Evolutionary conservation across 805 yeast species (phyloP).

Genomic region (Pichia ethanolica): DNA sequence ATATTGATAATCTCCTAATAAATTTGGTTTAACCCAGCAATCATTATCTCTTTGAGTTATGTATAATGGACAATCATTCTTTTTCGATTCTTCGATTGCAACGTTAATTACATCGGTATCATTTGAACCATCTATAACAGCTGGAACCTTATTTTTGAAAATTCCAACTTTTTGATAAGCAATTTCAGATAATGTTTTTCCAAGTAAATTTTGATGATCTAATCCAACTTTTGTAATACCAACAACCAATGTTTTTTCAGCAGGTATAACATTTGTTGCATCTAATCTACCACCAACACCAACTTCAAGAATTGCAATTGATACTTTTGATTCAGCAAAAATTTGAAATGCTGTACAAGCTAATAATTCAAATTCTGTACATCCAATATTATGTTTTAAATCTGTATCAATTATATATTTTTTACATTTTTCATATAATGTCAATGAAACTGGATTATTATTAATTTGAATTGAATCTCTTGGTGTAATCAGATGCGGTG

Average conservation of each 20-base stretch:
- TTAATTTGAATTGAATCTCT: constrained; percentile 72
- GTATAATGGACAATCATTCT: constrained; percentile 24
- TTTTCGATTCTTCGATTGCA: constrained; percentile 32
- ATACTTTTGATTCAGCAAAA: constrained; percentile 52
- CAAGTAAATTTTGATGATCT: constrained; percentile 78
- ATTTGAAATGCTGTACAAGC: constrained; percentile 82
- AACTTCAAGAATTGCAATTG: constrained; percentile 82
- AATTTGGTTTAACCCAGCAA: constrained; percentile 35
- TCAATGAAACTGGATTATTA: constrained; percentile 43
- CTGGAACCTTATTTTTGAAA: constrained; percentile 51
- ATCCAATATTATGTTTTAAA: constrained; percentile 38
- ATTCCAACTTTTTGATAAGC: constrained; percentile 86
- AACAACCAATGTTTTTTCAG: constrained; percentile 42
- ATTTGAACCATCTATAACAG: constrained; percentile 70
- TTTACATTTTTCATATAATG: constrained; percentile 40
- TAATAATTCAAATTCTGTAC: constrained; percentile 82
- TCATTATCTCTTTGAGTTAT: constrained; percentile 3
- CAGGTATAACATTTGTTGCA: constrained; percentile 69
- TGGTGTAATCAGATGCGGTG: constrained; percentile 73
- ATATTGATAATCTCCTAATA: constrained; percentile 67
- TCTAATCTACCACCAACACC: constrained; percentile 90
- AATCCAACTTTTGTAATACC: constrained; percentile 81
- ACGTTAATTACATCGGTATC: constrained; percentile 40
- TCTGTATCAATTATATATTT: constrained; percentile 36
- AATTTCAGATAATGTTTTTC: constrained; percentile 54